Evolutionary conservation across 805 yeast genomes (phyloP).

Genomic region (Saccharomycopsis olivae): DNA sequence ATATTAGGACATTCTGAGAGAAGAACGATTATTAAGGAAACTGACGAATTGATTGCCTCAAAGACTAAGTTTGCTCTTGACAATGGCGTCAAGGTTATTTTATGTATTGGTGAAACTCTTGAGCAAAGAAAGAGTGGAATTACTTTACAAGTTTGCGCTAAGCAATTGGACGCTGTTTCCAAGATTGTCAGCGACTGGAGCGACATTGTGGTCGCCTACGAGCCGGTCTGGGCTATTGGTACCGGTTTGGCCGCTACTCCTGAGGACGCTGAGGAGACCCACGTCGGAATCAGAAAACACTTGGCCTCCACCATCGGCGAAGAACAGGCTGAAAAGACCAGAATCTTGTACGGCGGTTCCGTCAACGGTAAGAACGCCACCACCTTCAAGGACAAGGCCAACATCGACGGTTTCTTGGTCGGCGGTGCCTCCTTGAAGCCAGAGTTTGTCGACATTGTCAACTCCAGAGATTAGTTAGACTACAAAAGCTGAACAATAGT

Average conservation of each 20-base stretch:
- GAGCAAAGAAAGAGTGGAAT: constrained; percentile 87
- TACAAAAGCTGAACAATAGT: too few species aligned
- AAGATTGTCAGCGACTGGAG: constrained; percentile 81
- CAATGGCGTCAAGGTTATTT: constrained; percentile 78
- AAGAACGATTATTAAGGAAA: constrained; percentile 85
- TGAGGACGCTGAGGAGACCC: constrained; percentile 94
- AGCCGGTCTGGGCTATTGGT: constrained; percentile 99
- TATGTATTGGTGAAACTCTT: constrained; percentile 95
- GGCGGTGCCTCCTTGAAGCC: constrained; percentile 99
- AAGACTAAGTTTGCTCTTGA: constrained; percentile 93
- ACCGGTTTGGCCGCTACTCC: constrained; percentile 99
- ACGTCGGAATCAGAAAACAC: constrained; percentile 77
- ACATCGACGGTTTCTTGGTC: constrained; percentile 97
- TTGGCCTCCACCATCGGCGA: constrained; percentile 68
- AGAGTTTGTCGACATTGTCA: constrained; percentile 91
- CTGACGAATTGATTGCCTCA: constrained; percentile 83
- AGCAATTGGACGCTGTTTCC: constrained; percentile 84
- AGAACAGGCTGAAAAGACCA: constrained; percentile 62
- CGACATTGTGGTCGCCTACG: constrained; percentile 90
- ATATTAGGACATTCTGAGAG: constrained; percentile 98
- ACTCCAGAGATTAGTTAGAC: constrained; percentile 59
- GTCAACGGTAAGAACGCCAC: constrained; percentile 91
- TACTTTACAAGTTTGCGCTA: constrained; percentile 78
- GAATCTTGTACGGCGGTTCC: constrained; percentile 98
- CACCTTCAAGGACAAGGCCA: constrained; percentile 83